Evolutionary conservation across 2,329 filamentous ascomycete genomes (phyloP).

Genomic region (Apiospora marii): DNA sequence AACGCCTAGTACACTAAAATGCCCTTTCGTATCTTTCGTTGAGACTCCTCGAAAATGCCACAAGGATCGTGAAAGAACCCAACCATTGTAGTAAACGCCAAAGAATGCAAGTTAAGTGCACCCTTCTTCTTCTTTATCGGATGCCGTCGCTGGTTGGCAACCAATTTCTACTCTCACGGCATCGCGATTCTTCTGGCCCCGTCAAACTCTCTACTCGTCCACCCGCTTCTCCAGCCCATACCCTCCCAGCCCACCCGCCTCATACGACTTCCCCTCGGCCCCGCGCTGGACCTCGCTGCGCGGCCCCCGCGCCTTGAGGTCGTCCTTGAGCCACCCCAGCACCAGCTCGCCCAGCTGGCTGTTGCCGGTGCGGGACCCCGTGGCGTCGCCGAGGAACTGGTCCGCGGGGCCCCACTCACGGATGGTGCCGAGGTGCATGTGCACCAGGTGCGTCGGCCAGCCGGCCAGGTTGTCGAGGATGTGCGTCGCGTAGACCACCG

Average conservation of each 20-base stretch:
- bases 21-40: conserved; percentile 19
- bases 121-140: background rate
- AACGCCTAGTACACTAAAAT: conserved; percentile 22
- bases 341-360: conserved; percentile 88
- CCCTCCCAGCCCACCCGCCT: conserved; percentile 59
- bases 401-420: conserved; percentile 85
- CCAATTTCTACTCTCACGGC: too few relatives aligned
- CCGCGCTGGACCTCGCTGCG: conserved; percentile 64
- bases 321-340: conserved; percentile 83
- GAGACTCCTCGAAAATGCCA: conserved; percentile 12
- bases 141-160: too few relatives aligned
- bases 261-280: conserved; percentile 71
- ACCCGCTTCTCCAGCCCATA: conserved; percentile 63
- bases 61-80: background rate
- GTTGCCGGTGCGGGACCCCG: conserved; percentile 66
- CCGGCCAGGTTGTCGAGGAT: conserved; percentile 93
- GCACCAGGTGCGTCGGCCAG: conserved; percentile 95
- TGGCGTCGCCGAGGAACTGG: conserved; percentile 66
- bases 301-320: conserved; percentile 81
- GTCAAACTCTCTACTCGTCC: background rate
- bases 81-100: conserved; percentile 2
- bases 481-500: conserved; percentile 96
- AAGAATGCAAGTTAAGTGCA: conserved; percentile 37
- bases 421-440: conserved; percentile 90
- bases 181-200: too few relatives aligned